Base-by-base conservation (phyloP, 2,329 filamentous ascomycete genomes). In the Fusarium sp. region DNA sequence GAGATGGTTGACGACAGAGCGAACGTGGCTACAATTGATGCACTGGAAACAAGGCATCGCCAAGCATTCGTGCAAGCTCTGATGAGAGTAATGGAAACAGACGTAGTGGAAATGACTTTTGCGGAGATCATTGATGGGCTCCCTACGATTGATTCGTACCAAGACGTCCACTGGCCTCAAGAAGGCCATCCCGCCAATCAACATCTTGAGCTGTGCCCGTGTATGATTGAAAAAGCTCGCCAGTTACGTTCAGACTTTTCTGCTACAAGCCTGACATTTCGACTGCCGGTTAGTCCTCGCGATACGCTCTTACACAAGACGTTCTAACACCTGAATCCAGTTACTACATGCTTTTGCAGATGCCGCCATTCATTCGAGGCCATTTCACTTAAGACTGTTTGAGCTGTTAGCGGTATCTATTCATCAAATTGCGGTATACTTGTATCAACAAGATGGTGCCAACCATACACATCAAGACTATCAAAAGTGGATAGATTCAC, bases 51-150 rank as follows among this genome's bases (percentile, higher is more conserved):
- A 6, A 1, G 2, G 9, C 39, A 45, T 30, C 26, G 4, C 0
- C 3, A 58, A 2, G 51, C 51, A 22, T 51, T 68, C 2, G 22
- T 26, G 2, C 26, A 28, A 41, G 18, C 58, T 7, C 3, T 70
- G 7, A 4, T 0, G 12, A 63, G 48, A 26, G 14, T 69, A 5
- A 1, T 69, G 15, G 41, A 45, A 11, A 65, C 67, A 24, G 24
- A 53, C 3, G 10, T 45, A 0, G 44, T 41, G 7, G 69, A 59
- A n/a, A 24, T 26, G 12, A 61, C 69, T 0, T 61, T 48, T 1
- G 65, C 65, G 0, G 28, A 73, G 35, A 73, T 73, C 14, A 39
- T 73, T 36, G 70, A 72, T 16, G 69, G 69, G 1, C 24, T 73
- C 1, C 70, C 70, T 4, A 61, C 47, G 0, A 22, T 42, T 0